Evolutionary conservation across 192 early-diverging fungal genomes (phyloP), one percentile per base, ranked within the genome.

Genomic region (Allomyces macrogynus): DNA sequence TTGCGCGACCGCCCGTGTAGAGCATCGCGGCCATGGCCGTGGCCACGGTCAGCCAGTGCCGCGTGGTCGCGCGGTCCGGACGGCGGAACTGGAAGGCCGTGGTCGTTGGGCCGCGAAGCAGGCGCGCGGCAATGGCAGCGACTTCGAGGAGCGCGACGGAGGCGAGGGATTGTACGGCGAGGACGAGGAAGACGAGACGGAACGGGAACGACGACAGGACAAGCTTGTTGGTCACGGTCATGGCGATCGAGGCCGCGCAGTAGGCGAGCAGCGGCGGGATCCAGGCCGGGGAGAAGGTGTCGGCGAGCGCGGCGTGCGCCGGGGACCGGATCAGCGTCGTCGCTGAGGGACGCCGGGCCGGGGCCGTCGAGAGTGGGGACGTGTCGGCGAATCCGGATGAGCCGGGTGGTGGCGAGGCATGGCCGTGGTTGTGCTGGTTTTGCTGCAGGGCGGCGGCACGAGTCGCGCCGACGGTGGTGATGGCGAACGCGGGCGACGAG

Each of bases 1-100:
- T 40, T 7, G 90, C 86, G 73, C 95, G 95, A 63, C 89, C 89
- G 62, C 93, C 95, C 16, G 93, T 95, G 76, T 96, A 96, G 66
- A 98, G 88, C 95, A 98, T 98, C 43, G 84, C 78, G 5, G 91
- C 90, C 43, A 95, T 81, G 57, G 86, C 78, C 65, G 82, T 67
- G 8, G 92, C 86, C 69, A 98, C 90, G 1, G 86, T 81, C 66
- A 96, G 84, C 92, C 93, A 87, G 64, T 79, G 83, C 25, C 72
- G 78, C 43, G 81, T 82, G 63, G 86, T 82, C n/a, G 73, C 65
- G 60, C 66, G 75, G 67, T 86, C 82, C 62, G 86, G 77, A 11
- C 71, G 73, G 60, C 86, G 85, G 74, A 80, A 88, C 64, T 82
- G 79, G 64, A 76, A 70, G 78, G 32, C 83, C 68, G 74, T 73